Evolutionary conservation across 2,329 filamentous ascomycete species (phyloP).

Genomic region (Alternaria metachromatica): DNA sequence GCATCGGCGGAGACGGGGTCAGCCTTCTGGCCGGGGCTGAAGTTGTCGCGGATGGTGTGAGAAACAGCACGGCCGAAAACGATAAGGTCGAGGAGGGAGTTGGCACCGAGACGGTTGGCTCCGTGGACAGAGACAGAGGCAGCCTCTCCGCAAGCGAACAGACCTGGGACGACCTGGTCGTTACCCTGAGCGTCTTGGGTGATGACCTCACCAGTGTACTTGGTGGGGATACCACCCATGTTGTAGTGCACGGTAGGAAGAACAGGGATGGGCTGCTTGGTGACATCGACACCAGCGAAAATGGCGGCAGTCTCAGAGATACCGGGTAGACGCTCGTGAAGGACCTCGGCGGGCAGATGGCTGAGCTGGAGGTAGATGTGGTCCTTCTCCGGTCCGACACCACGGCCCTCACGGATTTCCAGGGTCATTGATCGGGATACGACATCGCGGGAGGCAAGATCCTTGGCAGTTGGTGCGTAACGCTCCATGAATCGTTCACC

Average conservation of each 20-base stretch:
- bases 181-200: constrained; percentile 85
- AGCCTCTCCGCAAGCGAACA: constrained; percentile 96
- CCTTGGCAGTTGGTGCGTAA: constrained; percentile 96
- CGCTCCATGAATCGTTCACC: constrained; percentile 99
- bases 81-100: constrained; percentile 95
- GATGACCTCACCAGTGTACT: constrained; percentile 95
- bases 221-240: constrained; percentile 99
- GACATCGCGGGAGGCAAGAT: constrained; percentile 94
- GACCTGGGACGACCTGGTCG: constrained; percentile 90
- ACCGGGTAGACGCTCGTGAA: constrained; percentile 95
- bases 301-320: constrained; percentile 98
- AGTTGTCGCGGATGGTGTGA: constrained; percentile 95
- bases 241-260: constrained; percentile 98
- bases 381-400: constrained; percentile 96
- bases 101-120: constrained; percentile 96
- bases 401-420: constrained; percentile 96
- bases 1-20: constrained; percentile 83
- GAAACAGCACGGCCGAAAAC: constrained; percentile 98
- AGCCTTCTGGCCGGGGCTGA: constrained; percentile 80
- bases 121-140: constrained; percentile 98
- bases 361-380: constrained; percentile 98
- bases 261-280: constrained; percentile 95
- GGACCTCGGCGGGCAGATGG: constrained; percentile 88
- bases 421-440: constrained; percentile 98
- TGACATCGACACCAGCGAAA: constrained; percentile 95